phyloP scores from a whole-genome alignment of 2,329 filamentous ascomycete genomes.

The Myriangium duriaei region DNA sequence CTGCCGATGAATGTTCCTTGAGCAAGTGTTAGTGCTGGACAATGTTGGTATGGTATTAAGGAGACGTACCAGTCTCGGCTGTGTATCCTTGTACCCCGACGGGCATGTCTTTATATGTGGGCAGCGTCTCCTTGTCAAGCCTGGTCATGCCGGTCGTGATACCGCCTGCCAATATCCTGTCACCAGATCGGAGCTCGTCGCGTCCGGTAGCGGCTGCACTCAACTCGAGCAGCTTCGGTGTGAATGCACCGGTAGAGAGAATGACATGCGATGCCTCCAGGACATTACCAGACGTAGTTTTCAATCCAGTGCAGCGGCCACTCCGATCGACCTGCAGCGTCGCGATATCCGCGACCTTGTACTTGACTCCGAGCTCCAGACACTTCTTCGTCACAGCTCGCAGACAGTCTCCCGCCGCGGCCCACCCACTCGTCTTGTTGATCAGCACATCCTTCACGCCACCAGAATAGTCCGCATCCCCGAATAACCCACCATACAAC shows the following conservation, averaged over 20 bases:
- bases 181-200: slow-evolving; percentile 39
- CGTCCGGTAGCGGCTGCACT: slow-evolving; percentile 35
- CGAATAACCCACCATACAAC: slow-evolving; percentile 46
- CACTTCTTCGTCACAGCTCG: slow-evolving; percentile 41
- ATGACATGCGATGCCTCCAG: slow-evolving; percentile 25
- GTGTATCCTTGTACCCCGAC: slow-evolving; percentile 36
- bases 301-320: slow-evolving; percentile 32
- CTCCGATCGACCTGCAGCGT: slow-evolving; percentile 36
- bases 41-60: too few species aligned
- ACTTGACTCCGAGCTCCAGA: slow-evolving; percentile 46
- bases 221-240: slow-evolving; percentile 33
- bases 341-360: slow-evolving; percentile 41
- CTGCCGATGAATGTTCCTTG: slow-evolving; percentile 48
- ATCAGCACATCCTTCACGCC: slow-evolving; percentile 48
- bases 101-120: slow-evolving; percentile 29
- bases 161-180: slow-evolving; percentile 45
- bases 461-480: slow-evolving; percentile 47
- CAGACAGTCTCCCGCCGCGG: slow-evolving; percentile 47
- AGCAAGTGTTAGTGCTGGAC: too few species aligned
- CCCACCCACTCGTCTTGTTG: slow-evolving; percentile 51
- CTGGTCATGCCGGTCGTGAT: slow-evolving; percentile 37
- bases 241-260: slow-evolving; percentile 32
- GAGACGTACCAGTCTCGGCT: too few species aligned
- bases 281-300: slow-evolving; percentile 26
- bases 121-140: slow-evolving; percentile 27